phyloP scores from a whole-genome alignment of 352 stramenopile genomes.

The Pythium insidiosum region DNA sequence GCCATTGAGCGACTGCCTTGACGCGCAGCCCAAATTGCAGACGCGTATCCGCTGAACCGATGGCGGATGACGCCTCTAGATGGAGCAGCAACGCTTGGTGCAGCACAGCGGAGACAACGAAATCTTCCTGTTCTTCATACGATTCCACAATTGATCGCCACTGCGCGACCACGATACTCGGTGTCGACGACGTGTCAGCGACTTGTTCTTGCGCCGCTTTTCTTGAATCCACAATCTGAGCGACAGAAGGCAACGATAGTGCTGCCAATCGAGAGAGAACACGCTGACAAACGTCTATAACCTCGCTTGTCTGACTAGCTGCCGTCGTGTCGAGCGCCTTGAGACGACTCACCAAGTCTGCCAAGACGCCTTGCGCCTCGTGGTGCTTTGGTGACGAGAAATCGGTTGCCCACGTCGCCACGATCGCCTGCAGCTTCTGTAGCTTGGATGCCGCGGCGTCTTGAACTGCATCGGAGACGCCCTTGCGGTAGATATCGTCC shows the following conservation, averaged over 20 bases:
- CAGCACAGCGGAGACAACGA: constrained; percentile 31
- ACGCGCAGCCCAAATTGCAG: constrained; percentile 40
- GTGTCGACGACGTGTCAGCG: constrained; percentile 3
- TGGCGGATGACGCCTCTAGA: neutral
- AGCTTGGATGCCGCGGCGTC: too few species aligned
- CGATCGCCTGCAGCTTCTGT: too few species aligned
- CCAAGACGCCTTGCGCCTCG: too few species aligned
- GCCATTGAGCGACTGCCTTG: constrained; percentile 35
- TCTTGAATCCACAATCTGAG: neutral
- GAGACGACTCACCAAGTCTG: neutral
- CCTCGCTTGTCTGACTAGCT: too few species aligned
- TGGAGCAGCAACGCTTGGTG: constrained; percentile 19
- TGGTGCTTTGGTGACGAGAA: too few species aligned
- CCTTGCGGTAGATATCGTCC: constrained; percentile 15
- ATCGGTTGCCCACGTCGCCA: too few species aligned
- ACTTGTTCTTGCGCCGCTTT: neutral
- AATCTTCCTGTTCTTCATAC: constrained; percentile 17
- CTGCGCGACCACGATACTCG: constrained; percentile 9
- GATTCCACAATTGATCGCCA: constrained; percentile 12
- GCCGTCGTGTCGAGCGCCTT: too few species aligned
- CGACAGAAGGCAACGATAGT: constrained; percentile 1
- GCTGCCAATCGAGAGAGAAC: too few species aligned
- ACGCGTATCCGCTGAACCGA: neutral
- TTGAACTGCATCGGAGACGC: constrained; percentile 16
- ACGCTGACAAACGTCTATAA: constrained; percentile 2